Percentiles rank a stretch among this genome's conserved stretches.
Evolutionary conservation across 2,329 filamentous ascomycete genomes (phyloP).

Genomic region (Pleoardoris graminearum): DNA sequence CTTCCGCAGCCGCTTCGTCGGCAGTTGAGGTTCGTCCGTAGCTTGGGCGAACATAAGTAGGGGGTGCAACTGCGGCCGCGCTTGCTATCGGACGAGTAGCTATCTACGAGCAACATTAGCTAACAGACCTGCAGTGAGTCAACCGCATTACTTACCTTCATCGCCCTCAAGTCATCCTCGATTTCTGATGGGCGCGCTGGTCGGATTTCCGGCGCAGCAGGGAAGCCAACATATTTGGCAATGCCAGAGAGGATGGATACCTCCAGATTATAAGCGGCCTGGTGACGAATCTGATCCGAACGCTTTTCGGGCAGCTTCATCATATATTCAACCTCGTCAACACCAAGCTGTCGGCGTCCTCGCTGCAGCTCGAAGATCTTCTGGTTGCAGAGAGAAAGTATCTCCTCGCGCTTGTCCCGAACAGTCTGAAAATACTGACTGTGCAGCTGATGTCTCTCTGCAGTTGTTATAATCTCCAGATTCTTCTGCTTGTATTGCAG

Average conservation of each 20-base stretch:
- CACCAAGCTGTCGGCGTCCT: slow-evolving; percentile 77
- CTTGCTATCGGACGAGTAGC: slow-evolving; percentile 34
- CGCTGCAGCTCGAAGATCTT: slow-evolving; percentile 93
- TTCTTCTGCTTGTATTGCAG: slow-evolving; percentile 74
- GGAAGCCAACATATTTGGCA: slow-evolving; percentile 94
- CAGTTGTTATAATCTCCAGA: slow-evolving; percentile 71
- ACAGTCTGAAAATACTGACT: slow-evolving; percentile 88
- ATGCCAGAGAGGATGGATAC: slow-evolving; percentile 88
- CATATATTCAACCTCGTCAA: slow-evolving; percentile 78
- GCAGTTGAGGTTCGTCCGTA: slow-evolving; percentile 44
- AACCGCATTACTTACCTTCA: slow-evolving; percentile 68
- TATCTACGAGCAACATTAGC: slow-evolving; percentile 28
- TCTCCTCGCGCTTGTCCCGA: slow-evolving; percentile 78
- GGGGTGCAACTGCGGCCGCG: slow-evolving; percentile 23
- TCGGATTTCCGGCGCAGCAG: slow-evolving; percentile 83
- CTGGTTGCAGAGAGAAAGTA: slow-evolving; percentile 79
- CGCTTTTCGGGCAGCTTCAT: slow-evolving; percentile 78
- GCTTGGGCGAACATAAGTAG: slow-evolving; percentile 34
- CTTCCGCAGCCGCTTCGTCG: slow-evolving; percentile 68
- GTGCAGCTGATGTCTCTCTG: slow-evolving; percentile 82
- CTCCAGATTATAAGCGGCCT: slow-evolving; percentile 91
- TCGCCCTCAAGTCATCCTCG: slow-evolving; percentile 85
- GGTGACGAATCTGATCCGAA: slow-evolving; percentile 78
- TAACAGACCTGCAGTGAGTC: background rate
- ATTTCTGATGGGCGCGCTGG: slow-evolving; percentile 73